A percentile compares a stretch with the other conserved stretches of the same genome.
Conservation (phyloP, 23 red algal genomes). For the Gracilaria domingensis region DNA sequence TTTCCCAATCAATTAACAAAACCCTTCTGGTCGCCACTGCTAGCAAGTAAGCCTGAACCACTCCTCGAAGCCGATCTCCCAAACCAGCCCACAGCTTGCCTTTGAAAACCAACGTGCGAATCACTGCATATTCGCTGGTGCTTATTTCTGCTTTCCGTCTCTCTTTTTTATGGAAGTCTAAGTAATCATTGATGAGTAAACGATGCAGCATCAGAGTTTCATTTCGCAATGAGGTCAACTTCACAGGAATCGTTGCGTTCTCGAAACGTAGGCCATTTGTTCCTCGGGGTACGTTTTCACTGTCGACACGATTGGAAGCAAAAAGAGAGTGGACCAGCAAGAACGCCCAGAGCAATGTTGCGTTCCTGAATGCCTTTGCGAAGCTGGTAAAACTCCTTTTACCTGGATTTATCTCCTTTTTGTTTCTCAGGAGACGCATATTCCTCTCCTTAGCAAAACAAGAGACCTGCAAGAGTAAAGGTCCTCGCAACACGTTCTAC, state of each 20-base stretch:
- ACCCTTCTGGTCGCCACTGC: conserved; percentile 13
- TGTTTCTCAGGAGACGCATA: no score
- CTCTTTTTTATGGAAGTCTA: not conserved
- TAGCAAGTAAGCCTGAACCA: conserved; percentile 32
- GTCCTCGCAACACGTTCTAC: no score
- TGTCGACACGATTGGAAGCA: no score
- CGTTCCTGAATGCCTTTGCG: no score
- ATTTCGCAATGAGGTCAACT: not conserved
- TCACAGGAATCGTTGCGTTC: not conserved
- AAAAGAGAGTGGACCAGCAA: no score
- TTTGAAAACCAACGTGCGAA: not conserved
- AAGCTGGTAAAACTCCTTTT: no score
- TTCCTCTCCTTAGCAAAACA: no score
- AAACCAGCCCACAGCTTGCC: conserved; percentile 1
- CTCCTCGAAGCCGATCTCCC: conserved; percentile 38
- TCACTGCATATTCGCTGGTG: not conserved
- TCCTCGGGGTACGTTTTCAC: no score
- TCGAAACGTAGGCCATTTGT: no score
- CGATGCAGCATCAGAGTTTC: not conserved
- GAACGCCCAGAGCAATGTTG: no score
- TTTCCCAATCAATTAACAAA: conserved; percentile 35
- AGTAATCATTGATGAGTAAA: not conserved
- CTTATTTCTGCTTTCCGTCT: not conserved
- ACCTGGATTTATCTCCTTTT: no score
- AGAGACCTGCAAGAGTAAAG: no score